Conservation (phyloP, 2,329 filamentous ascomycete species). For the Chaetomium sp. region DNA sequence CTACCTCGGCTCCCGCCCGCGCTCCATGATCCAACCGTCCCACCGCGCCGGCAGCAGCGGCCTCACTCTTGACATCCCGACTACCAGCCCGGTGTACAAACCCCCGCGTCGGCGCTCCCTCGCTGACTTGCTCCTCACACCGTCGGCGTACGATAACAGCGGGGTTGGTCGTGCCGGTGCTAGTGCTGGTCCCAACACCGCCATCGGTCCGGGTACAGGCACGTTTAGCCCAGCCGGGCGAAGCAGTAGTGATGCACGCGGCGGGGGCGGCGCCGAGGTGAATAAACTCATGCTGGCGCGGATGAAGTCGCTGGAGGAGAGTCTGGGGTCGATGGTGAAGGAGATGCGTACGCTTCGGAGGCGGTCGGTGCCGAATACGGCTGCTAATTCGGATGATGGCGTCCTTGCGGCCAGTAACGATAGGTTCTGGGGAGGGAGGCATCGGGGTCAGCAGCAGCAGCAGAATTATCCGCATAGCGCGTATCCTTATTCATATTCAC, state of each 20-base stretch:
- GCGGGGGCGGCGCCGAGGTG: slow-evolving; percentile 48
- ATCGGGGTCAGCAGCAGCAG: slow-evolving; percentile 1
- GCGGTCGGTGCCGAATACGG: slow-evolving; percentile 41
- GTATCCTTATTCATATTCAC: slow-evolving; percentile 4
- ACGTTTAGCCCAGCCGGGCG: not conserved
- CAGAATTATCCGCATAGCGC: not conserved
- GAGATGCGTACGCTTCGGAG: slow-evolving; percentile 59
- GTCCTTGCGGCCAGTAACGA: not conserved
- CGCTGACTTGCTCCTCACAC: slow-evolving; percentile 46
- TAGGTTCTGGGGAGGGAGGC: slow-evolving; percentile 33
- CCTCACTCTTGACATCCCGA: slow-evolving; percentile 45
- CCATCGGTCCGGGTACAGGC: not conserved
- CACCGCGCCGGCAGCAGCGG: slow-evolving; percentile 43
- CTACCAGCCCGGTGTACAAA: slow-evolving; percentile 20
- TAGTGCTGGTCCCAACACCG: slow-evolving; percentile 45
- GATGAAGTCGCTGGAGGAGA: slow-evolving; percentile 90
- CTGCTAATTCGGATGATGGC: slow-evolving; percentile 41
- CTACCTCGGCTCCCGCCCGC: slow-evolving; percentile 43
- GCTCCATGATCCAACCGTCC: slow-evolving; percentile 48
- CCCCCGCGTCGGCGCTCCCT: slow-evolving; percentile 48
- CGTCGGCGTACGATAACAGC: not conserved
- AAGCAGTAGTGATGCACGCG: not conserved
- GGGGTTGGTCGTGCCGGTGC: slow-evolving; percentile 24
- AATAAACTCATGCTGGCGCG: slow-evolving; percentile 75
- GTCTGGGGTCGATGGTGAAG: slow-evolving; percentile 77